Base-by-base conservation (phyloP, 192 early-diverging fungal species). In the Coemansia sp. region DNA sequence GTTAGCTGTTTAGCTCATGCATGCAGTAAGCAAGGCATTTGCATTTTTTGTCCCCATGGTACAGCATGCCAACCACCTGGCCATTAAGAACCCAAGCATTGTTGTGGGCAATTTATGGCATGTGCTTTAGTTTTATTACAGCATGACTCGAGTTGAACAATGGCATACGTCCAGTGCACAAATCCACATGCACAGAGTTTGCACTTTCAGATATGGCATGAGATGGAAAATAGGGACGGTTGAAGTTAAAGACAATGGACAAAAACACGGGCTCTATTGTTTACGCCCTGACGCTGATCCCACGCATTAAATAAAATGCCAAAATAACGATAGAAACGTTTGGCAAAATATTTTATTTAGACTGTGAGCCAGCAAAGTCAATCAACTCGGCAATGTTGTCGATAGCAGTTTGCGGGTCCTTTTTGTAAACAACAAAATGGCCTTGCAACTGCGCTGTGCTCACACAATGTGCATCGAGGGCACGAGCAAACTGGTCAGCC, bases 361-460 rank as follows among this genome's bases (percentile, higher is more conserved):
- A 5, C 43, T 47, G 43, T 17, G 43, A 47, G 43, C 43, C n/a
- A 47, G 43, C 43, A n/a, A 47, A 17, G n/a, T 47, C 43, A 61
- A 72, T 24, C n/a, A 57, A 21, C 19, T 53, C 43, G 29, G 43
- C 53, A 39, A 52, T 54, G 23, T 75, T 64, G 35, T 85, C 78
- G n/a, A 95, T 73, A 2, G 93, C 93, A 11, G 70, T 79, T 48
- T 85, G 59, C 0, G 95, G 87, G 59, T 84, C 77, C 65, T 94
- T 90, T 53, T 94, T 91, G 55, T 87, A 85, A 37, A 89, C 76
- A 8, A 96, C 93, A 88, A 98, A 98, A 79, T 98, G 97, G 3
- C 97, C 97, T 79, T 98, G 97, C 32, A 98, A 69, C 62, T 85
- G 85, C 0, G 95, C 95, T 5, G 94, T 92, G 73, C 92, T 94